Evolutionary conservation across 495 filamentous ascomycete species (phyloP).

Genomic region (Podospora appendiculata): DNA sequence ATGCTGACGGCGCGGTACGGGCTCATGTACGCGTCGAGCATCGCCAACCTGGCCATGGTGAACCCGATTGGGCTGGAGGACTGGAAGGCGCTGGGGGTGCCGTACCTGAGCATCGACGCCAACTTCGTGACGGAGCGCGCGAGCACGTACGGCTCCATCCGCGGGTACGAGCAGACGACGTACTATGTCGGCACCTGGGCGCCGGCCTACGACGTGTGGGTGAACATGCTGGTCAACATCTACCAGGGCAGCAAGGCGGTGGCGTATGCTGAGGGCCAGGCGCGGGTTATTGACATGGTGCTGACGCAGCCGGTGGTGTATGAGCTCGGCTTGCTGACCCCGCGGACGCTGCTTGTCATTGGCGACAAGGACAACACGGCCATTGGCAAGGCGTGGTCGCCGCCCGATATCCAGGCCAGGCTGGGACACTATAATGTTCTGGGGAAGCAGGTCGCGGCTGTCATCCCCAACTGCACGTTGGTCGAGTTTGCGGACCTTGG

Average conservation of each 20-base stretch:
- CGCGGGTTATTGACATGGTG: constrained; percentile 35
- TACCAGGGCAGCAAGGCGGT: constrained; percentile 27
- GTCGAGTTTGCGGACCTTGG: constrained; percentile 32
- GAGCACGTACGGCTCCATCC: constrained; percentile 28
- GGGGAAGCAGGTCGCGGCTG: constrained; percentile 27
- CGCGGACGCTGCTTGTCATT: constrained; percentile 29
- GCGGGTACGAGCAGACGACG: constrained; percentile 33
- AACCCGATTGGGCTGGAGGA: constrained; percentile 39
- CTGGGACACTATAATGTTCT: constrained; percentile 35
- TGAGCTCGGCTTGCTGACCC: constrained; percentile 27
- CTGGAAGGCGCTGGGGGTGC: constrained; percentile 35
- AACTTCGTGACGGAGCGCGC: constrained; percentile 18
- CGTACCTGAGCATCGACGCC: constrained; percentile 26
- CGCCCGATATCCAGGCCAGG: constrained; percentile 27
- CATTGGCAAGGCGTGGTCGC: constrained; percentile 39
- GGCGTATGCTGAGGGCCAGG: constrained; percentile 27
- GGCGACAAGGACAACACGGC: constrained; percentile 36
- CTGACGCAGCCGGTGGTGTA: constrained; percentile 36
- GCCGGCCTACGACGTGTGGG: constrained; percentile 34
- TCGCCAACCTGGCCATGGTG: constrained; percentile 22
- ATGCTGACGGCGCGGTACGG: constrained; percentile 36
- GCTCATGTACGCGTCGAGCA: constrained; percentile 32
- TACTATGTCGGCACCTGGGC: constrained; percentile 35
- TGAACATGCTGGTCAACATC: constrained; percentile 36
- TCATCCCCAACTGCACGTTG: constrained; percentile 31